phyloP scores from a whole-genome alignment of 495 filamentous ascomycete species.

The Elaphomyces granulatus region DNA sequence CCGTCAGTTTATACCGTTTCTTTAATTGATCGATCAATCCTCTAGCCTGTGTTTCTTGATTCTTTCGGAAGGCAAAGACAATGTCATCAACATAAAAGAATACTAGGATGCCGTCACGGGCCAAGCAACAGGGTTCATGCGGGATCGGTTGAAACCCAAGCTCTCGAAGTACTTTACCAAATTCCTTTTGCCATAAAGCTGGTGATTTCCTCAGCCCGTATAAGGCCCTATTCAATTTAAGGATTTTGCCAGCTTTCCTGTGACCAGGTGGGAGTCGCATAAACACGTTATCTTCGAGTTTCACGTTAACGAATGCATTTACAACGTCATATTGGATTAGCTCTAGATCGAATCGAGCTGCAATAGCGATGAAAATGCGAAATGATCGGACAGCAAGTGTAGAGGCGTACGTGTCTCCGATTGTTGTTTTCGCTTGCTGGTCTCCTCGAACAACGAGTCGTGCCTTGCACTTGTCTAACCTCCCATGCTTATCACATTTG shows the following conservation, averaged over 20 bases:
- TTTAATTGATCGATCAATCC: slow-evolving; percentile 5
- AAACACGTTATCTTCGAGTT: slow-evolving; percentile 9
- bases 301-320: slow-evolving; percentile 17
- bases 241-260: not conserved
- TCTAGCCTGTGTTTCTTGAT: slow-evolving; percentile 1
- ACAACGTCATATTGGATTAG: slow-evolving; percentile 9
- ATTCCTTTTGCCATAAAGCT: slow-evolving; percentile 12
- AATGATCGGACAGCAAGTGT: slow-evolving; percentile 13
- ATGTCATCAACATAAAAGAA: slow-evolving; percentile 18
- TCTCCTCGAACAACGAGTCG: slow-evolving; percentile 17
- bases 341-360: slow-evolving; percentile 8
- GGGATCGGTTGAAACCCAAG: slow-evolving; percentile 9
- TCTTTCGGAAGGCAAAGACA: slow-evolving; percentile 2
- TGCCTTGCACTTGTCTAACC: slow-evolving; percentile 16
- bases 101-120: slow-evolving; percentile 7
- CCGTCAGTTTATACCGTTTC: not conserved
- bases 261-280: slow-evolving; percentile 6
- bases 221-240: slow-evolving; percentile 7
- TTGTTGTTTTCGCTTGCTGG: slow-evolving; percentile 7
- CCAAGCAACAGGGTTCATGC: slow-evolving; percentile 11
- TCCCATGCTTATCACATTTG: slow-evolving; percentile 12
- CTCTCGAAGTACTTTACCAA: slow-evolving; percentile 4
- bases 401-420: slow-evolving; percentile 8
- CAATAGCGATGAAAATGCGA: slow-evolving; percentile 9
- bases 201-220: slow-evolving; percentile 15